Evolutionary conservation across 2,329 filamentous ascomycete species (phyloP), one percentile per base, ranked within the genome.

Genomic region (Aspergillus luchuensis): DNA sequence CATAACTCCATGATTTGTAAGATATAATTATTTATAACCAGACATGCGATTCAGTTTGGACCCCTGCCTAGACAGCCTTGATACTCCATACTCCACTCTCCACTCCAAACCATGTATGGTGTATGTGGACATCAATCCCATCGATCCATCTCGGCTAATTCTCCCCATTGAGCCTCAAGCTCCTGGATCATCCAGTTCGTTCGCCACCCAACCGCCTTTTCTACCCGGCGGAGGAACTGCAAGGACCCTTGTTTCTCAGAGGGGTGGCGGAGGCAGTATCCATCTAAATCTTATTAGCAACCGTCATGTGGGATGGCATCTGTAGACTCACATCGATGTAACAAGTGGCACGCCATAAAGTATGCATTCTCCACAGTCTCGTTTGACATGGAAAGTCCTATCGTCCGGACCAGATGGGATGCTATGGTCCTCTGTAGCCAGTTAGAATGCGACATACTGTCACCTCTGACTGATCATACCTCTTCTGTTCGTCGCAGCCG

Each of bases 321-420:
- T 6, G 10, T 28, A 43, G 38, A 64, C 72, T 28, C 61, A 75
- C 73, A 75, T 47, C 71, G 67, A 64, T 73, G 66, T 11, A 75
- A 59, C 4, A 75, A 48, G 57, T 76, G 73, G 5, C 69, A 72
- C 3, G 69, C 71, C 68, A 74, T 73, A 17, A 74, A 74, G 57
- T 71, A 72, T 7, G 71, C 72, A 58, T 74, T 75, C 11, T 72
- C 63, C 5, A 75, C 72, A 6, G 64, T 71, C 58, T 74, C 73
- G 28, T 75, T 75, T 8, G 73, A 75, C 23, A 67, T 65, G 0
- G 73, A 72, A 8, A 75, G 59, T 4, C 73, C 73, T 13, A 75
- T 69, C 3, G 73, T 71, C 38, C 65, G 69, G 1, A 69, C 54
- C 2, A 75, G 52, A 58, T 75, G 70, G 4, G 62, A 65, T 5